Base-by-base conservation (phyloP, 2,329 filamentous ascomycete species). In the Magnaporthales sp. region DNA sequence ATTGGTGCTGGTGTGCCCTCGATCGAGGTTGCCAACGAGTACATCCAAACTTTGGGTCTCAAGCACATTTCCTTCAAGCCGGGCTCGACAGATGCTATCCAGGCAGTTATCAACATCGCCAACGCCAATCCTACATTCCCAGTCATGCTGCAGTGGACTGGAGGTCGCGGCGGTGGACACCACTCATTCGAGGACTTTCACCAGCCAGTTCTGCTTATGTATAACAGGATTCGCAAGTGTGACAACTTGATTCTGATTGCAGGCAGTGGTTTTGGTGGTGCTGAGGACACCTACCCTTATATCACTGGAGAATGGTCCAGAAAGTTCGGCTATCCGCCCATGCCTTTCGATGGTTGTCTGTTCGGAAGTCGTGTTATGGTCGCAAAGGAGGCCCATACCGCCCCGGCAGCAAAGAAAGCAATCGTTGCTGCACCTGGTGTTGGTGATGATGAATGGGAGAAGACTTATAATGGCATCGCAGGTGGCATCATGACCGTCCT, bases 161-260 rank as follows among this genome's bases (percentile, higher is more conserved):
- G 93, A 75, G 93, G 93, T 56, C 90, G 93, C 78, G 93, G 93
- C 71, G 93, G 93, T 80, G 93, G 93, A 67, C 93, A 97, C 77
- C 93, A 97, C 80, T 97, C 93, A 0, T 96, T 89, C 69, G 93
- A 97, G 77, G 93, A 97, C 77, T 97, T 97, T 84, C 93, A 97
- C 77, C 89, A 93, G 74, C 93, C 93, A 5, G 89, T 97, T 61
- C 81, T 97, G 8, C 89, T 92, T 73, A 96, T 96, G 91, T 97
- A 97, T 76, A 87, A 89, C 71, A 89, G 93, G 67, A 93, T 97
- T 70, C 88, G 93, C 74, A 88, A 92, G 74, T 90, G 90, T 70
- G 85, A 91, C 71, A 97, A 97, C 80, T 89, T 97, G 69, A 90
- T 96, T 68, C 83, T 97, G 11, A 87, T 97, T 68, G 93, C 93